Percentiles rank a stretch among this genome's conserved stretches.
These are phyloP conservation scores for Auriscalpium orientale DNA, from an alignment of 768 basidiomycete species.

Conservation along the genomic window DNA sequence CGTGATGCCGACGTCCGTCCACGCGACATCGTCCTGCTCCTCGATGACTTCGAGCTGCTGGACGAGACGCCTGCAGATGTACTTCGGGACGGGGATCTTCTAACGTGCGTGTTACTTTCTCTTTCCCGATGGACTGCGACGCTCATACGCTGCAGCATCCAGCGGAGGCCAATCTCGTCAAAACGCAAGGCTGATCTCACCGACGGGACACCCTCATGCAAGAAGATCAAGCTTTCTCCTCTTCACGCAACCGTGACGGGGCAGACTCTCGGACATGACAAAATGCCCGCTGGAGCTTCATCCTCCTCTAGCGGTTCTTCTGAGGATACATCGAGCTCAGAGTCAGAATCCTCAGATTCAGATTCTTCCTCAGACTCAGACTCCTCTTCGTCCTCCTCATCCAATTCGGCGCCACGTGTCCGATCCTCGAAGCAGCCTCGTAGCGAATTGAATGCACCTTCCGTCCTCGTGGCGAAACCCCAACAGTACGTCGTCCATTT, in stretches of 20 bases:
- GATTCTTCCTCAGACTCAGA: conserved; percentile 5
- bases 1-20: conserved; percentile 4
- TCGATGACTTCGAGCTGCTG: conserved; percentile 16
- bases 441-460: not conserved
- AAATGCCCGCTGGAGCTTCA: not conserved
- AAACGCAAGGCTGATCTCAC: conserved; percentile 4
- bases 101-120: conserved; percentile 2
- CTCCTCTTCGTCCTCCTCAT: conserved; percentile 19
- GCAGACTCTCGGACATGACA: not conserved
- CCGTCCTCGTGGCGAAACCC: not conserved
- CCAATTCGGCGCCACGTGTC: not conserved
- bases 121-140: not conserved
- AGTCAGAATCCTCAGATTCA: conserved; percentile 9
- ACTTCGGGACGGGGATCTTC: conserved; percentile 12
- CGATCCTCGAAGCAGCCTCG: no score
- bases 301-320: conserved; percentile 14
- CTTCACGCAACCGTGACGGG: not conserved
- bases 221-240: not conserved
- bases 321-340: conserved; percentile 22
- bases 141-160: not conserved
- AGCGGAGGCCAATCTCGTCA: not conserved
- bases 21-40: conserved; percentile 4
- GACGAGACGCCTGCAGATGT: conserved; percentile 5
- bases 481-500: not conserved
- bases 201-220: not conserved